Conservation (phyloP, 352 stramenopile species). For the Phytophthora idaei region DNA sequence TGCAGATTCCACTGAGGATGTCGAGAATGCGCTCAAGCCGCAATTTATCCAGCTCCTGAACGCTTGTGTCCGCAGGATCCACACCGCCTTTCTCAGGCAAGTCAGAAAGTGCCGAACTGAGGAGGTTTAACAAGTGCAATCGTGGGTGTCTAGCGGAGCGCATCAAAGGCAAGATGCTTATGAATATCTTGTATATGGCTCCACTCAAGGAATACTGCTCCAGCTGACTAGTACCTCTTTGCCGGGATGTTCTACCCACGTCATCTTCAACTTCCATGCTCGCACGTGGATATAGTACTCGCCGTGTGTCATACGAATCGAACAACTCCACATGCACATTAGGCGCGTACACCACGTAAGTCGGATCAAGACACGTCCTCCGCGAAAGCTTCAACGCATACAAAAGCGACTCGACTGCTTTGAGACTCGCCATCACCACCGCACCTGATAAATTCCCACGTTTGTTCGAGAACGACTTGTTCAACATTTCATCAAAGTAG, state of each 20-base stretch:
- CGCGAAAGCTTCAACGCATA: slow-evolving; percentile 43
- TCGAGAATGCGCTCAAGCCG: slow-evolving; percentile 50
- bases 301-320: slow-evolving; percentile 38
- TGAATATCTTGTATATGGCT: slow-evolving; percentile 47
- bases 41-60: slow-evolving; percentile 42
- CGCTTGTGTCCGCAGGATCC: neutral
- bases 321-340: slow-evolving; percentile 24
- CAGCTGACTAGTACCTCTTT: slow-evolving; percentile 4
- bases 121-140: slow-evolving; percentile 65
- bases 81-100: slow-evolving; percentile 33
- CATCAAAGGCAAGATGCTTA: slow-evolving; percentile 58
- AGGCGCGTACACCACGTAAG: slow-evolving; percentile 45
- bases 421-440: slow-evolving; percentile 64
- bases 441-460: slow-evolving; percentile 49
- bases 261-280: slow-evolving; percentile 19
- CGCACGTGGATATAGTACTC: slow-evolving; percentile 41
- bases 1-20: slow-evolving; percentile 42
- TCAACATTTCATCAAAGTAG: slow-evolving; percentile 72
- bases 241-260: neutral
- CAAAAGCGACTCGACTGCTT: slow-evolving; percentile 67
- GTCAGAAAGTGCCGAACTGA: slow-evolving; percentile 40
- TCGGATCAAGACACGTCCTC: slow-evolving; percentile 47
- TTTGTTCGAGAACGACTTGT: slow-evolving; percentile 53
- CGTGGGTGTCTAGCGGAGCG: slow-evolving; percentile 48
- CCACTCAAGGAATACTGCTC: slow-evolving; percentile 50